Base-by-base conservation (phyloP, 371 early-diverging fungal genomes). In the Blakeslea trispora region DNA sequence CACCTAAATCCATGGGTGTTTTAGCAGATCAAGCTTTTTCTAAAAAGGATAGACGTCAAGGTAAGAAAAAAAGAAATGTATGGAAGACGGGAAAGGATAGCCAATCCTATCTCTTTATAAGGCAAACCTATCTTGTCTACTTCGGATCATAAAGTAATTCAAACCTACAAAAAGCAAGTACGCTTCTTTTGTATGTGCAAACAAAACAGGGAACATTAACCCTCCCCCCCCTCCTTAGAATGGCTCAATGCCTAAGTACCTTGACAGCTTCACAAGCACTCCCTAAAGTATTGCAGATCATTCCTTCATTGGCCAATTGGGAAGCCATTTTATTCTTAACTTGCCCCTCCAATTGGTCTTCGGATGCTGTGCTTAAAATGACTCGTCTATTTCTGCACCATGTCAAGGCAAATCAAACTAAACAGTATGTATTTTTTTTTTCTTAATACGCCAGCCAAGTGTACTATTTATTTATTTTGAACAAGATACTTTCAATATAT, bases 261-360 rank as follows among this genome's bases (percentile, higher is more conserved):
- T 97, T 96, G 84, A 91, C 89, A 61, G 92, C 94, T 9, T 96
- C 96, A 24, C 13, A 50, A 6, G 37, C 5, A 35, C 14, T 97
- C 41, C 99, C 97, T 50, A 97, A 96, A 73, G 91, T 95, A 13
- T 95, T 98, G 85, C 97, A 97, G 77, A 91, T 97, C 59, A 93
- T 97, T 37, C 97, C 97, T 9, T 85, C 91, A 6, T 32, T 64
- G 23, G 69, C 83, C 28, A 93, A 97, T 77, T 98, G 99, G 99
- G 94, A 96, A 66, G 93, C 96, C 51, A 84, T 97, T 32, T 70
- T 98, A 45, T 88, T 86, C 61, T 71, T 95, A 23, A 97, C 98
- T 4, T 77, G 81, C 13, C 98, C 98, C 0, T 86, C 86, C 31
- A 77, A 79, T 22, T 98, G 99, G 99, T 92, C 98, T 4, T 92